phyloP scores from a whole-genome alignment of 2,329 filamentous ascomycete species.

The Xylariales sp. region DNA sequence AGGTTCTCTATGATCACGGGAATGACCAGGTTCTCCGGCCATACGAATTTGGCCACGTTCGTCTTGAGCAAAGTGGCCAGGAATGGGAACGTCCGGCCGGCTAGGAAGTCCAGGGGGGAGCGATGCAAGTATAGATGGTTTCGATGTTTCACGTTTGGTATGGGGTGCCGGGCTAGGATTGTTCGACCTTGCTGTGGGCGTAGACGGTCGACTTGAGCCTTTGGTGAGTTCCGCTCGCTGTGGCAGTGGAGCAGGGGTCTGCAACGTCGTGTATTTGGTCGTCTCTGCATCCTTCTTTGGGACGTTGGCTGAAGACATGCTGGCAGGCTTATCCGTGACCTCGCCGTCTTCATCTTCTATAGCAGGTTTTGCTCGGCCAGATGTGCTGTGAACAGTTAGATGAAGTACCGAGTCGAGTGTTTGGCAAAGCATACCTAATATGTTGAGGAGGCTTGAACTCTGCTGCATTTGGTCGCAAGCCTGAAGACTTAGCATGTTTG shows the following conservation, averaged over 20 bases:
- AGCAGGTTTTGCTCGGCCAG: slow-evolving; percentile 26
- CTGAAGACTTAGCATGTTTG: slow-evolving; percentile 26
- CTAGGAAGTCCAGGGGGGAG: slow-evolving; percentile 41
- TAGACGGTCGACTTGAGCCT: slow-evolving; percentile 13
- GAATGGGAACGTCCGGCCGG: slow-evolving; percentile 54
- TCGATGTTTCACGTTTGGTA: slow-evolving; percentile 27
- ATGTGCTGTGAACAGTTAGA: slow-evolving; percentile 15
- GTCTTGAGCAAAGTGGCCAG: slow-evolving; percentile 41
- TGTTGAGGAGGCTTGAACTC: slow-evolving; percentile 53
- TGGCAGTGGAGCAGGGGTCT: slow-evolving; percentile 12
- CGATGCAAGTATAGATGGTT: slow-evolving; percentile 21
- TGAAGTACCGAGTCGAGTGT: too few species aligned
- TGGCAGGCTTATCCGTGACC: slow-evolving; percentile 51
- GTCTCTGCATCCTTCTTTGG: slow-evolving; percentile 18
- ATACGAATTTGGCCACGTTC: slow-evolving; percentile 37
- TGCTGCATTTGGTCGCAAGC: slow-evolving; percentile 53
- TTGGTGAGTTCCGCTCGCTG: slow-evolving; percentile 20
- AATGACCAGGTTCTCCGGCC: slow-evolving; percentile 16
- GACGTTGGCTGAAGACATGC: slow-evolving; percentile 7
- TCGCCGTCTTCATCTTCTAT: slow-evolving; percentile 67
- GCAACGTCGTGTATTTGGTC: slow-evolving; percentile 12
- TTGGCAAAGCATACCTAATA: too few species aligned
- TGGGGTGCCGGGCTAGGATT: slow-evolving; percentile 15
- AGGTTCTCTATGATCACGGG: slow-evolving; percentile 22
- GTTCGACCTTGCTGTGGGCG: slow-evolving; percentile 12